Base-by-base conservation (phyloP, 257 asterid species). In the Solanum neorickii region DNA sequence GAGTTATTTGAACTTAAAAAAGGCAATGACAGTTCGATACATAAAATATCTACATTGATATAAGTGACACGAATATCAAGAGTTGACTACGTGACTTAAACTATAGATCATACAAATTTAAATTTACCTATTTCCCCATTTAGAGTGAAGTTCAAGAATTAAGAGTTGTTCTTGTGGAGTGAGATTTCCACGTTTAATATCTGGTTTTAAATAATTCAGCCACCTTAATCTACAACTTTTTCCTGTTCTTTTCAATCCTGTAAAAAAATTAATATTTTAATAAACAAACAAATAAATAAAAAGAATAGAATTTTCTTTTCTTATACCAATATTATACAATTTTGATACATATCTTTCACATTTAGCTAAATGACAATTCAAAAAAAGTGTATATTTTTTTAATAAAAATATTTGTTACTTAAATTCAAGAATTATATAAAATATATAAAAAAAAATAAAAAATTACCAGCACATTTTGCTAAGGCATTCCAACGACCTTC, bases 161-260 rank as follows among this genome's bases (percentile, higher is more conserved):
- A 93, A 56, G 84, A 95, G 90, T 82, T 96, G 98, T 86, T 96
- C 99, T 73, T 92, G 96, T 18, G 98, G 95, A 74, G 92, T 91
- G 49, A 96, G 93, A 78, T 95, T 93, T 82, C 99, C 98, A 14
- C 96, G 93, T 84, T 95, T 96, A 80, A 94, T 91, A 84, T 94
- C 98, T 10, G 98, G 99, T 87, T 96, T 96, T 87, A 96, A 88
- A 89, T 96, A 96, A 88, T 96, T 96, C 86, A 96, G 80, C 99
- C 99, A 96, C 86, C 99, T 92, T 83, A 96, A 56, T 87, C 99
- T 94, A 91, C 98, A 96, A 73, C 99, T 96, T 80, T 96, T 96
- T 74, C 99, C 99, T 18, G 96, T 95, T 88, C 99, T 95, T 88
- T 92, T 96, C 15, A 95, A 92, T 86, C 99, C 99, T 96, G 90